These are phyloP conservation scores for Mycosphaerella sp. DNA, from an alignment of 2,329 filamentous ascomycete species.

Conservation along the genomic window DNA sequence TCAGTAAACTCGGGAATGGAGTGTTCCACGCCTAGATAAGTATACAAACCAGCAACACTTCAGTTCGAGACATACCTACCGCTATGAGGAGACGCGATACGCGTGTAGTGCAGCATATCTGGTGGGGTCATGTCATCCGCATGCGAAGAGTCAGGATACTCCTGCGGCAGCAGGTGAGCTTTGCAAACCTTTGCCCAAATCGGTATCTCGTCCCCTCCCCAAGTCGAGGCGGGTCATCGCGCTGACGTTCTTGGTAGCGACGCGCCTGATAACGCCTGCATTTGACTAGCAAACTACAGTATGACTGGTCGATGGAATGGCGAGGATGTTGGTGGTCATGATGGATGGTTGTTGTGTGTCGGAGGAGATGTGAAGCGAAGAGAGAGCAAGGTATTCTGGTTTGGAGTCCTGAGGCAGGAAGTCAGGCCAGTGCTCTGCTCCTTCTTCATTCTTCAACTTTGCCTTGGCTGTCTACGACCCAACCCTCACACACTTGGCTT, in stretches of 20 bases:
- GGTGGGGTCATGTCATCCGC: constrained; percentile 7
- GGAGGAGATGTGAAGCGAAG: background rate
- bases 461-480: background rate
- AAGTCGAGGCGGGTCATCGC: background rate
- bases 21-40: background rate
- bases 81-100: constrained; percentile 4
- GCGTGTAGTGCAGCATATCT: constrained; percentile 4
- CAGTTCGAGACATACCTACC: constrained; percentile 5
- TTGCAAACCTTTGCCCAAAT: constrained; percentile 6
- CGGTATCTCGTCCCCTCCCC: constrained; percentile 6
- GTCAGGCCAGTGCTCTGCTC: background rate
- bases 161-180: constrained; percentile 1
- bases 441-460: background rate
- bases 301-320: background rate
- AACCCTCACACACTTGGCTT: too few relatives aligned
- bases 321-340: background rate
- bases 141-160: constrained; percentile 8
- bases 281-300: background rate
- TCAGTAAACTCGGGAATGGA: background rate
- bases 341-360: background rate
- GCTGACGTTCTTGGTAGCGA: background rate
- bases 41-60: background rate
- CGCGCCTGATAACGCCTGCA: background rate
- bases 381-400: background rate
- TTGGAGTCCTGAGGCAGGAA: background rate